A percentile compares a stretch with the other conserved stretches of the same genome.
phyloP scores from a whole-genome alignment of 2,329 filamentous ascomycete genomes.

The Malbranchea cinnamomea region DNA sequence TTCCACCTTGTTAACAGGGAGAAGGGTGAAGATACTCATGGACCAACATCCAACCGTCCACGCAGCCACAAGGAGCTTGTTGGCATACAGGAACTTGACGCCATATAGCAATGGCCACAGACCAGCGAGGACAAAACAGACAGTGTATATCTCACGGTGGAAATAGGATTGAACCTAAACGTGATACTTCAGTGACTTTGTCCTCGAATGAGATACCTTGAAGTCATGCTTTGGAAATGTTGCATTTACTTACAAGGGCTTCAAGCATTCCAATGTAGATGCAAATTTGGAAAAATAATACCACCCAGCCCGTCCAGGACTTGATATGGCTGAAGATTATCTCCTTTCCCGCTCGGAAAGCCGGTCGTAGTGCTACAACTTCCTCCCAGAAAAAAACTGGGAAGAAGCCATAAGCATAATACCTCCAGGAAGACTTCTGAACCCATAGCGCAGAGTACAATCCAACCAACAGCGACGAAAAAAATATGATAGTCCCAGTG shows the following conservation, averaged over 20 bases:
- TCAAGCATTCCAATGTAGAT: conserved; percentile 62
- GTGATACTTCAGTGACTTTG: background rate
- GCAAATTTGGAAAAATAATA: conserved; percentile 48
- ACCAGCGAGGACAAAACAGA: conserved; percentile 59
- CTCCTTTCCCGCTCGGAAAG: conserved; percentile 50
- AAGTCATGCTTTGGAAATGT: background rate
- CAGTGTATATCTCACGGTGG: conserved; percentile 70
- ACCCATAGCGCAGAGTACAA: conserved; percentile 67
- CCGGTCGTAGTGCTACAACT: conserved; percentile 62
- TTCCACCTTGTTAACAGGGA: conserved; percentile 78
- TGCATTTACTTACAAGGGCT: conserved; percentile 46
- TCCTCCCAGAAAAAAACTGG: conserved; percentile 96
- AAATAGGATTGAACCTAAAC: conserved; percentile 82
- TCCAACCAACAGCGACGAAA: conserved; percentile 58
- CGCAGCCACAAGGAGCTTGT: conserved; percentile 47
- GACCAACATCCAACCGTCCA: conserved; percentile 65
- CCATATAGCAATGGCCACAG: conserved; percentile 71
- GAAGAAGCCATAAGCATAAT: conserved; percentile 86
- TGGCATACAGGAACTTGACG: conserved; percentile 50
- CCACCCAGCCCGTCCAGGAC: conserved; percentile 41
- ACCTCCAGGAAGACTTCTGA: conserved; percentile 65
- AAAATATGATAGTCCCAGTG: conserved; percentile 44
- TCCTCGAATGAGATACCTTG: background rate
- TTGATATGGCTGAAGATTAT: conserved; percentile 55
- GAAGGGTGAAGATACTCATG: conserved; percentile 83